A percentile compares a stretch with the other conserved stretches of the same genome.
These are phyloP conservation scores for Stentor roeselii DNA, from an alignment of 73 alveolate species.

Conservation along the genomic window DNA sequence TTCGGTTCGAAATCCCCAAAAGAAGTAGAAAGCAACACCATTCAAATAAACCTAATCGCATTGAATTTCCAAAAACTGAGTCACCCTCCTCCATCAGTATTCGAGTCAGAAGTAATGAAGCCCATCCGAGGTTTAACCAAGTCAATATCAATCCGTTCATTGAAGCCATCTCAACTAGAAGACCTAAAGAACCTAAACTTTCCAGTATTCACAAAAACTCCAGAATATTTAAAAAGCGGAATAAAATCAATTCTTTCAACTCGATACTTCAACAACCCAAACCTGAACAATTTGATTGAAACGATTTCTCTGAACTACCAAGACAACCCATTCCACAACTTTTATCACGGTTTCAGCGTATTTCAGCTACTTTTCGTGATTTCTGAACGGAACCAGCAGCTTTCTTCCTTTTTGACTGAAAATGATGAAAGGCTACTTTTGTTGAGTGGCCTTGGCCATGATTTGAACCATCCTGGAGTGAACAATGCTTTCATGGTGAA, in stretches of 20 bases:
- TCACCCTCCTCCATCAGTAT: background rate
- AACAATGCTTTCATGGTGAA: constrained; percentile 49
- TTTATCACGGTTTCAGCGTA: background rate
- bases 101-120: background rate
- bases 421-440: constrained; percentile 37
- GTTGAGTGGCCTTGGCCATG: constrained; percentile 50
- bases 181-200: background rate
- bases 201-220: background rate
- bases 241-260: background rate
- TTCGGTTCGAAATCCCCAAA: background rate
- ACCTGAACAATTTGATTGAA: background rate
- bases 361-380: background rate
- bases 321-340: constrained; percentile 27
- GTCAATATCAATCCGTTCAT: background rate
- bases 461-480: constrained; percentile 54
- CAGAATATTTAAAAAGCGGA: background rate
- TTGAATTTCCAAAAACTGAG: background rate
- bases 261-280: background rate
- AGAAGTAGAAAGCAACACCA: background rate
- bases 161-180: background rate
- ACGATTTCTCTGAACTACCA: background rate
- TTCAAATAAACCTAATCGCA: background rate
- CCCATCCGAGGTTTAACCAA: background rate
- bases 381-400: background rate
- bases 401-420: background rate